Evolutionary conservation across 2,329 filamentous ascomycete species (phyloP).

Genomic region (Ceratocystiopsis minuta): DNA sequence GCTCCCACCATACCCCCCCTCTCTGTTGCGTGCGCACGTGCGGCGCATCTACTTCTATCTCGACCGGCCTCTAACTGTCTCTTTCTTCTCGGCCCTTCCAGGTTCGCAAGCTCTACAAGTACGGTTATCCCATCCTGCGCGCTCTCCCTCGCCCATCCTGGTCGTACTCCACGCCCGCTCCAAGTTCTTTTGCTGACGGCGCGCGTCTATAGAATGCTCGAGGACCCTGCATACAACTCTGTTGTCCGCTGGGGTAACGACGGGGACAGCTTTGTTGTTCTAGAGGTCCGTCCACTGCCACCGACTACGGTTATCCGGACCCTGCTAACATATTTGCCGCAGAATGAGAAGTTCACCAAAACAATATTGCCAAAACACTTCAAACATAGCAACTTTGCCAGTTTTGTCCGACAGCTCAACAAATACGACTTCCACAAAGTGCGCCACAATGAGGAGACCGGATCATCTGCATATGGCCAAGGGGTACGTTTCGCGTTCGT

Average conservation of each 20-base stretch:
- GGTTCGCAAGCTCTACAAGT: conserved; percentile 99
- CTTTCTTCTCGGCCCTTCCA: conserved; percentile 18
- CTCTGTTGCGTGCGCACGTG: too few species aligned
- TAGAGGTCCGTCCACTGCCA: conserved; percentile 49
- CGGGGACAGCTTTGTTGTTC: conserved; percentile 88
- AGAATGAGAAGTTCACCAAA: conserved; percentile 98
- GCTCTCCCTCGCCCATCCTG: conserved; percentile 5
- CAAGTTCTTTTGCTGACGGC: neutral
- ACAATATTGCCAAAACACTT: conserved; percentile 94
- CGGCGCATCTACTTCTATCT: neutral
- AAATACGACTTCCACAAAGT: conserved; percentile 99
- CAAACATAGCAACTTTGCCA: conserved; percentile 97
- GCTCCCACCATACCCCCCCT: conserved; percentile 19
- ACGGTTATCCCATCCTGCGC: conserved; percentile 15
- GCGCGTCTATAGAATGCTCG: conserved; percentile 59
- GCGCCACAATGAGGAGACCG: conserved; percentile 72
- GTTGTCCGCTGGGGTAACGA: conserved; percentile 93
- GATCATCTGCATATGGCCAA: conserved; percentile 62
- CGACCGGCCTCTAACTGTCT: neutral
- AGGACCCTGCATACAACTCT: conserved; percentile 79
- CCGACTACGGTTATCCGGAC: neutral
- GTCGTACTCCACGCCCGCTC: too few species aligned
- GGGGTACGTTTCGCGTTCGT: conserved; percentile 33
- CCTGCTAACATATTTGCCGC: conserved; percentile 7
- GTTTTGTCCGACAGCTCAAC: conserved; percentile 87